These are phyloP conservation scores for Glaciozyma antarctica DNA, from an alignment of 768 basidiomycete species.

Conservation along the genomic window DNA sequence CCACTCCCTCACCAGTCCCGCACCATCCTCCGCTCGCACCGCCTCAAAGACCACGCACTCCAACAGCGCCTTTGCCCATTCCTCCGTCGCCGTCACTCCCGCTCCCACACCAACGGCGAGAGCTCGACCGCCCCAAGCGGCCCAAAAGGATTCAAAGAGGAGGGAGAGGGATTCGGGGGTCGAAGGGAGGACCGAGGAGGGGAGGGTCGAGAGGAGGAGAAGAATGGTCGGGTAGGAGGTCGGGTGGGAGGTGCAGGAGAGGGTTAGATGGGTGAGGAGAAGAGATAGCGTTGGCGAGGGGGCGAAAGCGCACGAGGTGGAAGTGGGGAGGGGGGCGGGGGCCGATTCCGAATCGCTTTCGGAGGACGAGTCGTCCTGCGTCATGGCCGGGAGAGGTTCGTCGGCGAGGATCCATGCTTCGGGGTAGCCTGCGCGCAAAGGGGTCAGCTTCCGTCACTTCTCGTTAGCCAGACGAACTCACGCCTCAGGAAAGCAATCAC, in stretches of 20 bases:
- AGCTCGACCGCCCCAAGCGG: conserved; percentile 60
- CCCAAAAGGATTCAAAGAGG: conserved; percentile 72
- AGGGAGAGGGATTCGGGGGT: conserved; percentile 42
- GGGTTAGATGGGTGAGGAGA: conserved; percentile 65
- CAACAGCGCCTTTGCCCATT: conserved; percentile 53
- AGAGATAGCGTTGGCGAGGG: conserved; percentile 39
- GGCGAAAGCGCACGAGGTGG: background rate
- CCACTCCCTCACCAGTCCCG: conserved; percentile 32
- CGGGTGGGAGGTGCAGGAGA: conserved; percentile 65
- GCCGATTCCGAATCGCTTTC: background rate
- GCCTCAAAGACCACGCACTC: conserved; percentile 59
- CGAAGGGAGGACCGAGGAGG: conserved; percentile 43
- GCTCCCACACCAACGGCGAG: conserved; percentile 44
- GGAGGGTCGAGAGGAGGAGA: conserved; percentile 71
- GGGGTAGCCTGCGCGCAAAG: conserved; percentile 10
- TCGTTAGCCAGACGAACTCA: background rate
- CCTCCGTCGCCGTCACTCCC: background rate
- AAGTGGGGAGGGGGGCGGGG: background rate
- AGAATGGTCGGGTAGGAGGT: conserved; percentile 75
- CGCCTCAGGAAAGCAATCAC: conserved; percentile 22
- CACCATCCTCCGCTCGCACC: conserved; percentile 35
- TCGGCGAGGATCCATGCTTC: conserved; percentile 25
- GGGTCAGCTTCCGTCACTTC: background rate
- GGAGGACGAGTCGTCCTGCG: conserved; percentile 18
- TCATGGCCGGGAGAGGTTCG: conserved; percentile 23